These are phyloP conservation scores for Phoma sp. DNA, from an alignment of 2,329 filamentous ascomycete species.

Conservation along the genomic window DNA sequence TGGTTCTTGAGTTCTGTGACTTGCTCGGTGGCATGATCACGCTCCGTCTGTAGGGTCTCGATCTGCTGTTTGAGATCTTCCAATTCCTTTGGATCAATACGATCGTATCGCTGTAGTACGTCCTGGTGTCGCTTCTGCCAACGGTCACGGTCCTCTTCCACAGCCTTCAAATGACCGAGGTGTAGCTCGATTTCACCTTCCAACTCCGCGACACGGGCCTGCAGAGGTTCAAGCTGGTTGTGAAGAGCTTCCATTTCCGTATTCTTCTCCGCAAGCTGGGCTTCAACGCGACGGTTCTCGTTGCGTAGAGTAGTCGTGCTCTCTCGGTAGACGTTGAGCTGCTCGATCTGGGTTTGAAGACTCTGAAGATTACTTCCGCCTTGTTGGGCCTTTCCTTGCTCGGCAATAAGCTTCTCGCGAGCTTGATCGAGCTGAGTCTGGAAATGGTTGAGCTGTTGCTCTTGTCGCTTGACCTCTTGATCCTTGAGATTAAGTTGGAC, in stretches of 20 bases:
- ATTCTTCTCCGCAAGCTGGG: conserved; percentile 76
- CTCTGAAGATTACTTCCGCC: conserved; percentile 83
- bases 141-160: conserved; percentile 89
- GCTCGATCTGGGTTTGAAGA: conserved; percentile 91
- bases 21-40: conserved; percentile 59
- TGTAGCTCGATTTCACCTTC: conserved; percentile 81
- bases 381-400: conserved; percentile 77
- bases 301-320: conserved; percentile 90
- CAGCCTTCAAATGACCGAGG: conserved; percentile 84
- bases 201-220: conserved; percentile 79
- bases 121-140: conserved; percentile 97
- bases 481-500: conserved; percentile 92
- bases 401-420: conserved; percentile 87
- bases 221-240: conserved; percentile 78
- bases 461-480: conserved; percentile 85
- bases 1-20: conserved; percentile 54
- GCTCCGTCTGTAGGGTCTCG: conserved; percentile 60
- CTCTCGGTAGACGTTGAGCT: conserved; percentile 94
- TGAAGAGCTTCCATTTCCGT: conserved; percentile 76
- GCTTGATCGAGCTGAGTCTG: conserved; percentile 89
- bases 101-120: conserved; percentile 94
- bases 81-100: conserved; percentile 90
- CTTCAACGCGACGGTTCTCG: conserved; percentile 80
- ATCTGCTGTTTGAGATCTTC: conserved; percentile 86
- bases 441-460: conserved; percentile 87